phyloP scores from a whole-genome alignment of 2,329 filamentous ascomycete genomes.

The Colletotrichum graminicola region DNA sequence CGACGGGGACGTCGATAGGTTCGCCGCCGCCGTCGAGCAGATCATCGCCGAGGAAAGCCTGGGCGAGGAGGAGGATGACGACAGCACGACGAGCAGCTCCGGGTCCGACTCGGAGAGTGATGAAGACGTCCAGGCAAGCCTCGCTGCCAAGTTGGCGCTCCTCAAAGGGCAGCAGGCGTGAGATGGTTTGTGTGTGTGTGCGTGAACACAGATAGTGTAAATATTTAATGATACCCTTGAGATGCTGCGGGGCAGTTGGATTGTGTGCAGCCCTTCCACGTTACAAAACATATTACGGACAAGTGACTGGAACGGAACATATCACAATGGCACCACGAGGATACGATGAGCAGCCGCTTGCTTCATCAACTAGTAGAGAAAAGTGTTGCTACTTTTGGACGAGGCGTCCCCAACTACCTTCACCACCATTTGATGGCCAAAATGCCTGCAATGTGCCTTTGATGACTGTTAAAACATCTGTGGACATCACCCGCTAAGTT shows the following conservation, averaged over 20 bases:
- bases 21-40: slow-evolving; percentile 47
- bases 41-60: slow-evolving; percentile 56
- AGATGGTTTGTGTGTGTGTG: neutral
- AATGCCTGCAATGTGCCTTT: slow-evolving; percentile 8
- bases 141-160: slow-evolving; percentile 39
- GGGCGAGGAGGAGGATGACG: slow-evolving; percentile 52
- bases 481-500: slow-evolving; percentile 19
- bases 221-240: slow-evolving; percentile 30
- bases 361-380: neutral
- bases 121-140: slow-evolving; percentile 31
- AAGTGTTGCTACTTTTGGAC: slow-evolving; percentile 7
- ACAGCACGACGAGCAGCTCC: slow-evolving; percentile 57
- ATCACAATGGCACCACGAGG: neutral
- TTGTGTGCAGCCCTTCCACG: neutral
- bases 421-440: slow-evolving; percentile 7
- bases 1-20: slow-evolving; percentile 39
- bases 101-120: slow-evolving; percentile 50
- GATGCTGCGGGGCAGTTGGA: neutral
- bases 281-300: neutral
- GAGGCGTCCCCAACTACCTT: neutral
- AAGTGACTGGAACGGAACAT: neutral
- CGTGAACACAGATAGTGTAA: neutral
- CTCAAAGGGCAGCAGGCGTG: slow-evolving; percentile 22
- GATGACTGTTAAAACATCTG: slow-evolving; percentile 19
- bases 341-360: no score